These are phyloP conservation scores for Fusarium devonianum DNA, from an alignment of 2,329 filamentous ascomycete genomes.

Conservation along the genomic window DNA sequence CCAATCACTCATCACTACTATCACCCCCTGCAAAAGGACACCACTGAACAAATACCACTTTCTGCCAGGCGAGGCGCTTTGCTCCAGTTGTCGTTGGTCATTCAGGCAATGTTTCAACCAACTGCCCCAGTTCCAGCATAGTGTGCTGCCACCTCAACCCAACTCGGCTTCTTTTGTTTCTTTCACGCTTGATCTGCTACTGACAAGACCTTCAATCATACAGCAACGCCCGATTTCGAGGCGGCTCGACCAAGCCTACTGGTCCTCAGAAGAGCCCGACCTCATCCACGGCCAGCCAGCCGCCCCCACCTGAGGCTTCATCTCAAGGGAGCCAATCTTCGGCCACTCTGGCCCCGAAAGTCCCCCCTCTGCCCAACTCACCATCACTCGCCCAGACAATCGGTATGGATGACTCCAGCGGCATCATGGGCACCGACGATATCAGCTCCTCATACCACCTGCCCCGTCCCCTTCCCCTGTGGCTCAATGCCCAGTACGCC, in stretches of 20 bases:
- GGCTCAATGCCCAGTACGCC: slow-evolving; percentile 77
- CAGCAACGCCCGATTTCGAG: slow-evolving; percentile 67
- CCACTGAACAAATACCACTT: slow-evolving; percentile 14
- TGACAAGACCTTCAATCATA: slow-evolving; percentile 38
- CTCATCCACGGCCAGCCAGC: slow-evolving; percentile 56
- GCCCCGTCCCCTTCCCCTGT: slow-evolving; percentile 69
- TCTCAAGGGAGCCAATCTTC: slow-evolving; percentile 61
- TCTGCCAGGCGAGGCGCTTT: slow-evolving; percentile 18
- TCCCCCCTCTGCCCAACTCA: slow-evolving; percentile 68
- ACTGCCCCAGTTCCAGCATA: slow-evolving; percentile 31
- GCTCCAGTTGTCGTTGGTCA: slow-evolving; percentile 23
- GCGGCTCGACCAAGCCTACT: slow-evolving; percentile 59
- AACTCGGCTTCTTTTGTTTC: slow-evolving; percentile 14
- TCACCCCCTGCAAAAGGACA: slow-evolving; percentile 20
- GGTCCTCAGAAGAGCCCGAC: slow-evolving; percentile 61
- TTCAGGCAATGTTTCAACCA: slow-evolving; percentile 31
- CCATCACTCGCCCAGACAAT: slow-evolving; percentile 72
- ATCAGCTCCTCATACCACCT: slow-evolving; percentile 68
- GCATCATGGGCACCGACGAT: slow-evolving; percentile 59
- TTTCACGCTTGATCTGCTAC: slow-evolving; percentile 10
- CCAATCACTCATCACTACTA: too few relatives aligned
- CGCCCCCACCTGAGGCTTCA: slow-evolving; percentile 55
- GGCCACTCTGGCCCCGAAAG: slow-evolving; percentile 61
- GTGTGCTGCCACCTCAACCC: slow-evolving; percentile 29
- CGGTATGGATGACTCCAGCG: slow-evolving; percentile 69